Evolutionary conservation across 192 early-diverging fungal genomes (phyloP).

Genomic region (Podila clonocystis): DNA sequence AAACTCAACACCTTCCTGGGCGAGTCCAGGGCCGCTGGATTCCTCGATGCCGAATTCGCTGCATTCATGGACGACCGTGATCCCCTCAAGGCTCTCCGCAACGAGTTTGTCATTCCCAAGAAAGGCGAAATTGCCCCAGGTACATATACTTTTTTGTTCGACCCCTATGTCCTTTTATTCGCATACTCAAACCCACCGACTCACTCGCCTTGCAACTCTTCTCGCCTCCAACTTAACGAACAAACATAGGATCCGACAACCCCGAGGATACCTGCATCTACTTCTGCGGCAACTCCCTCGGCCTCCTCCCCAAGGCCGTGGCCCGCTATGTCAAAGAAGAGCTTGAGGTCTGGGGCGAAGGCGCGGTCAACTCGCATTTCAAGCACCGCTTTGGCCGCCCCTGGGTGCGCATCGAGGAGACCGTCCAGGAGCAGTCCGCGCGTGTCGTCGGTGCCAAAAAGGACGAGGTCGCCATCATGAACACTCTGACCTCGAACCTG

Average conservation of each 20-base stretch:
- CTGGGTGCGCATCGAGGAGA: slow-evolving; percentile 88
- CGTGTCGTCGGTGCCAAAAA: slow-evolving; percentile 81
- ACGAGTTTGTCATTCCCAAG: slow-evolving; percentile 79
- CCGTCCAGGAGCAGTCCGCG: slow-evolving; percentile 76
- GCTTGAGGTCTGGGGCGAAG: slow-evolving; percentile 87
- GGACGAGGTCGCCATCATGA: slow-evolving; percentile 91
- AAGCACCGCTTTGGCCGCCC: slow-evolving; percentile 82
- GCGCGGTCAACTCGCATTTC: slow-evolving; percentile 91
- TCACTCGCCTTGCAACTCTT: neutral
- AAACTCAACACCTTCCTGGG: slow-evolving; percentile 29
- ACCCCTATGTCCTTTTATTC: neutral
- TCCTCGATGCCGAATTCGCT: slow-evolving; percentile 61
- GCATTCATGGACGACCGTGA: slow-evolving; percentile 67
- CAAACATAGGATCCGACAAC: slow-evolving; percentile 10
- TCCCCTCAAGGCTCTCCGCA: slow-evolving; percentile 65
- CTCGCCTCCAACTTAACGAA: too few relatives aligned
- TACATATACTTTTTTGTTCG: neutral
- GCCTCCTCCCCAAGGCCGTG: slow-evolving; percentile 81
- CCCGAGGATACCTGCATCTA: slow-evolving; percentile 70
- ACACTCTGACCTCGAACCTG: slow-evolving; percentile 90
- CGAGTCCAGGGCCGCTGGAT: slow-evolving; percentile 19
- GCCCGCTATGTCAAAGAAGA: slow-evolving; percentile 82
- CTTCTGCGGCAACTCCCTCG: slow-evolving; percentile 95
- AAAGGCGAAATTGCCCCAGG: slow-evolving; percentile 55
- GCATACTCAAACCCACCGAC: neutral